phyloP scores from a whole-genome alignment of 108 stramenopile species.

The Cyclotella distinguenda region DNA sequence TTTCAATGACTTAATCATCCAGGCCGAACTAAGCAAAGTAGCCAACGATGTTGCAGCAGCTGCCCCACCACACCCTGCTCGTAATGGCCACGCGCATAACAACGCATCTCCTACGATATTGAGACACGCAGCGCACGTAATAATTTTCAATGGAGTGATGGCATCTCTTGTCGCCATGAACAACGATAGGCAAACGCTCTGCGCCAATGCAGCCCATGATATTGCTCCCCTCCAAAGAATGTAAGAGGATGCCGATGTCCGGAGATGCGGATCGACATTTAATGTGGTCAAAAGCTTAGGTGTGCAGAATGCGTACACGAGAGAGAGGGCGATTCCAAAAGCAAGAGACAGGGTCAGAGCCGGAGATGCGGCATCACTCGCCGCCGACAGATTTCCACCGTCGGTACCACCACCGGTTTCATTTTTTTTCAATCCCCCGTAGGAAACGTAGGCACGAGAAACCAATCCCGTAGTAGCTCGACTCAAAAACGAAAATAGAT shows the following conservation, averaged over 20 bases:
- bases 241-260: constrained; percentile 55
- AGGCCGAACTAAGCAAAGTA: constrained; percentile 61
- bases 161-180: constrained; percentile 79
- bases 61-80: constrained; percentile 68
- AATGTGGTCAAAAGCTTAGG: constrained; percentile 49
- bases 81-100: constrained; percentile 71
- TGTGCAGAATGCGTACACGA: constrained; percentile 67
- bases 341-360: constrained; percentile 63
- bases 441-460: constrained; percentile 54
- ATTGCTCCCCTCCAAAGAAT: constrained; percentile 52
- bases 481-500: constrained; percentile 76
- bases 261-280: constrained; percentile 49
- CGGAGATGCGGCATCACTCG: constrained; percentile 45
- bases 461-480: constrained; percentile 78
- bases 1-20: constrained; percentile 62
- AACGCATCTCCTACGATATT: constrained; percentile 73
- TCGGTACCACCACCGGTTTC: background rate
- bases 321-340: constrained; percentile 51
- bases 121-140: constrained; percentile 54
- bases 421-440: background rate
- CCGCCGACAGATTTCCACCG: constrained; percentile 36
- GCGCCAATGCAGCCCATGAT: constrained; percentile 71
- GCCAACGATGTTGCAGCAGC: constrained; percentile 78
- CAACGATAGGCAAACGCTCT: constrained; percentile 52
- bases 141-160: constrained; percentile 77